Base-by-base conservation (phyloP, 2,329 filamentous ascomycete genomes). In the Raffaelea deltoideospora region DNA sequence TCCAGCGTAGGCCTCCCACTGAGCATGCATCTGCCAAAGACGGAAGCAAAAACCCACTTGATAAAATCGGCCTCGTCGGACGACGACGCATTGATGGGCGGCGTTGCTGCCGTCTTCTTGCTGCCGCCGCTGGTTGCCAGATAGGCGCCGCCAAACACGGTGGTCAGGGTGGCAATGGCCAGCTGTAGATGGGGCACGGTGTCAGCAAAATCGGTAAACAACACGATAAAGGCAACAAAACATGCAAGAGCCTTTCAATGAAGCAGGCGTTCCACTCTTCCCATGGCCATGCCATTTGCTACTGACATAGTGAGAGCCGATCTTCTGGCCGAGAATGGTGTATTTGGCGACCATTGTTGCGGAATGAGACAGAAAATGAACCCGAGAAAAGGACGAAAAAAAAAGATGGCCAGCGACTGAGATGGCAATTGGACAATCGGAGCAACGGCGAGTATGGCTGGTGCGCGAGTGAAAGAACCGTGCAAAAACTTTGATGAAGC, bases 41-140 rank as follows among this genome's bases (percentile, higher is more conserved):
- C 14, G 14, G 15, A 21, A 21, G 35, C 21, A 10, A 1, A 6
- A 21, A 51, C 66, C 61, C 56, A 75, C 71, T 74, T 72, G 63
- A 76, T 73, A 58, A 76, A 76, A 53, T 74, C 68, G 55, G 65
- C 69, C 61, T 76, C 71, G 52, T 74, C 71, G 49, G 69, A 62
- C 59, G 63, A 72, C 36, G 67, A 65, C 41, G 71, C 71, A 55
- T 75, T 74, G 62, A 76, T 71, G 35, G 71, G 71, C 44, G 71
- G 71, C 34, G 65, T 54, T 41, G 63, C 59, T 34, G 54, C 47
- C 45, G 53, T 41, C 47, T 52, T 51, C 53, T 59, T 62, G 55
- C 61, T 62, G 52, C 61, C 54, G 42, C 69, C 64, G 34, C 58
- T 54, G 38, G 58, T 41, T 37, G 59, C 56, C 28, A 59, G 48